A percentile compares a stretch with the other conserved stretches of the same genome.
phyloP scores from a whole-genome alignment of 257 asterid species.

The Datura wrightii region DNA sequence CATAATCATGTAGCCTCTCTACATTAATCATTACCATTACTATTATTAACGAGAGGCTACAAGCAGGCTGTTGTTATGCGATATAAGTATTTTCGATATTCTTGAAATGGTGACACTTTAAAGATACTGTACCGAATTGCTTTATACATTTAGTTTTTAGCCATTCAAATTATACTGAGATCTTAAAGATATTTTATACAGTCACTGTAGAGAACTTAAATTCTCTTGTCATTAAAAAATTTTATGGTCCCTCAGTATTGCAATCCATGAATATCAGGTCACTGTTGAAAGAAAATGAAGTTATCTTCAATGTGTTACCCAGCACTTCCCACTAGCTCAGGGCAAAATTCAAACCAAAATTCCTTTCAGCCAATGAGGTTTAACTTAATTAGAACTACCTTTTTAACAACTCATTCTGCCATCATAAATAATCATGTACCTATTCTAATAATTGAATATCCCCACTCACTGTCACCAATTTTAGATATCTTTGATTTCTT shows the following conservation, averaged over 20 bases:
- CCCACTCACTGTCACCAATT: not conserved
- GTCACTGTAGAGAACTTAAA: not conserved
- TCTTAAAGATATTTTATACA: not conserved
- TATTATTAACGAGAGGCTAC: too few relatives aligned
- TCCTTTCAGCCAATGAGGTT: not conserved
- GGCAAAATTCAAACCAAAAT: constrained; percentile 26
- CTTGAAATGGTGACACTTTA: too few relatives aligned
- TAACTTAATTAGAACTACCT: not conserved
- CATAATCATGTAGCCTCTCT: too few relatives aligned
- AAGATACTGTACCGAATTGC: too few relatives aligned
- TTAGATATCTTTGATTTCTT: not conserved
- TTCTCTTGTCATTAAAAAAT: not conserved
- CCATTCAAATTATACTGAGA: not conserved
- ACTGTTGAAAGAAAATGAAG: constrained; percentile 14
- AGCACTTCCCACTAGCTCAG: constrained; percentile 19
- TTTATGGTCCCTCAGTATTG: not conserved
- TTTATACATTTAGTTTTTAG: not conserved
- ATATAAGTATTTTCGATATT: too few relatives aligned
- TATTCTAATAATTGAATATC: constrained; percentile 1
- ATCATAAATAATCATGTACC: not conserved
- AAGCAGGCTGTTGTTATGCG: too few relatives aligned
- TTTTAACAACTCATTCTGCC: constrained; percentile 3
- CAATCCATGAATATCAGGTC: not conserved
- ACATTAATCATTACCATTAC: too few relatives aligned
- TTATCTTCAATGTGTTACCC: not conserved